Evolutionary conservation across 202 grass and related monocot genomes (phyloP).

Genomic region (Miscanthus sacchariflorus): DNA sequence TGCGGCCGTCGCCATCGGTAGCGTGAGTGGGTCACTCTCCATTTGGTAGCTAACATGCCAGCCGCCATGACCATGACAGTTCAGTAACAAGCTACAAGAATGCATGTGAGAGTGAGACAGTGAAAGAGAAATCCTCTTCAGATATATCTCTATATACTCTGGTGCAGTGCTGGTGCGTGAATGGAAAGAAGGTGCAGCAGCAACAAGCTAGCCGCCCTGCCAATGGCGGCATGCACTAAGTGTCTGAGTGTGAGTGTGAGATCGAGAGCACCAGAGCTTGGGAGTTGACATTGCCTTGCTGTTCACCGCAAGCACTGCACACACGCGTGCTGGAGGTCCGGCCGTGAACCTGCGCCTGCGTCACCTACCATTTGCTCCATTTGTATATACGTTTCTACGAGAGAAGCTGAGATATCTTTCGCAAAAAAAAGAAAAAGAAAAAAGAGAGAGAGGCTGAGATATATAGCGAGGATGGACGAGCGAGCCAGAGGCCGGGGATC

Average conservation of each 20-base stretch:
- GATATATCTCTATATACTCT: background rate
- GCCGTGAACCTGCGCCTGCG: conserved; percentile 33
- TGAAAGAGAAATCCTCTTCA: background rate
- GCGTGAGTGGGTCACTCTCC: conserved; percentile 63
- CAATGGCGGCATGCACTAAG: conserved; percentile 18
- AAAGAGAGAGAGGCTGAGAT: too few species aligned
- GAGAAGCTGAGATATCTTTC: background rate
- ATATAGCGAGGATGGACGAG: too few species aligned
- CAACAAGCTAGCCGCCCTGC: conserved; percentile 21
- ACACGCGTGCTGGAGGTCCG: conserved; percentile 7
- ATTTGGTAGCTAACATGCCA: background rate
- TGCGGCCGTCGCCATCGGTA: conserved; percentile 48
- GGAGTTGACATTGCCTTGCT: conserved; percentile 32
- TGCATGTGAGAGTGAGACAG: background rate
- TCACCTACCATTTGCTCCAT: conserved; percentile 30
- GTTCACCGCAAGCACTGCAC: conserved; percentile 13
- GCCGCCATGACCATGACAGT: background rate
- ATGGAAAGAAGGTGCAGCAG: background rate
- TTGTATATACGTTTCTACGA: conserved; percentile 9
- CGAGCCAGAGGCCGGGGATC: too few species aligned
- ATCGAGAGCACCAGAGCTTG: background rate
- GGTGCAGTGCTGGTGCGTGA: conserved; percentile 14
- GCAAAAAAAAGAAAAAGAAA: too few species aligned
- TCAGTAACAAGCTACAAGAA: background rate
- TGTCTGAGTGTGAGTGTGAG: background rate